Evolutionary conservation across 805 yeast species (phyloP), one percentile per base, ranked within the genome.

Genomic region (Lipomyces oligophaga): DNA sequence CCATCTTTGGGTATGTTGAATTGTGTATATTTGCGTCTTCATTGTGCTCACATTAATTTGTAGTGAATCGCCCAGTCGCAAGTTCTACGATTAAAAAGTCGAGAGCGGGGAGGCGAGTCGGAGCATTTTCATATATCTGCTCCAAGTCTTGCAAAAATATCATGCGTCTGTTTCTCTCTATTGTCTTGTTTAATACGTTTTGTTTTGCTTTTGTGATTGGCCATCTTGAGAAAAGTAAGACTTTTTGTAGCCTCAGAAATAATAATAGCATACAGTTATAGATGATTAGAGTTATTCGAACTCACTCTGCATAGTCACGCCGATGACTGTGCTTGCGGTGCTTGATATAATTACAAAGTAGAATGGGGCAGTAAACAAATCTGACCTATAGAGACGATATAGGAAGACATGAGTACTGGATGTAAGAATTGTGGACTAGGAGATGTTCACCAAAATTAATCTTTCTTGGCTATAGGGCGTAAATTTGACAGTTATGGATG

Each of bases 31-130:
- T 15, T 16, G 22, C 22, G 21, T 27, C 5, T 26, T 26, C 30
- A 26, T 26, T 13, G 30, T 24, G 31, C 45, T 39, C 33, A 45
- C 24, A 5, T 16, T 19, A 30, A 30, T 21, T 22, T 5, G 19
- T 15, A 47, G 50, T 25, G 47, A 46, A 32, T 24, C 27, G 47
- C 55, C 77, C 46, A 70, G 90, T 45, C 85, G 97, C 77, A 86
- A 85, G 74, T 90, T 85, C 77, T 87, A 87, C 63, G 95, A 88
- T 63, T 89, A 76, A 62, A 43, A 40, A 25, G 16, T 8, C 13
- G n/a, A n/a, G n/a, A n/a, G n/a, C n/a, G n/a, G n/a, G n/a, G n/a
- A n/a, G n/a, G n/a, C n/a, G 10, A 24, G 36, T 10, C 15, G 19
- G 16, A 24, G 30, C 20, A 24, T 37, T 4, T 19, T 18, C 30